Evolutionary conservation across 2,329 filamentous ascomycete species (phyloP), one percentile per base, ranked within the genome.

Genomic region (Neonectria coccinea): DNA sequence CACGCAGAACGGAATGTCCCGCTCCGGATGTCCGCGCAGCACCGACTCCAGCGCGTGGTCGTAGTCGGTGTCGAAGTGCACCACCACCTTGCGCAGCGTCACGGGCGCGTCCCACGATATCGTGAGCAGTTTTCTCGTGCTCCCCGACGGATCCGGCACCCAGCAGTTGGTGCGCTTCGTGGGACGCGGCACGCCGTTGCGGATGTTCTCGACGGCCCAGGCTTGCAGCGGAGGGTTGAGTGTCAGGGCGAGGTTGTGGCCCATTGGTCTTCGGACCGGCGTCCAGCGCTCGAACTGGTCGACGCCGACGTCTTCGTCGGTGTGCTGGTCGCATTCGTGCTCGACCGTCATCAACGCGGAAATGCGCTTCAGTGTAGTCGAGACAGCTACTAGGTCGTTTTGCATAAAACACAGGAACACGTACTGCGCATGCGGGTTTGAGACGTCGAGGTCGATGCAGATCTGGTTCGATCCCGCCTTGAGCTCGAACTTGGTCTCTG

Each of bases 281-380:
- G 71, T 73, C 71, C 71, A 73, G 14, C 71, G 67, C 65, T 73
- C 71, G 44, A 73, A 73, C 5, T 54, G 57, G 25, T 73, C 71
- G 27, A 73, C 70, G n/a, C 71, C 71, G 39, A 73, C 67, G 20
- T 69, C 67, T 7, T 56, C 58, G 2, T 69, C 68, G 4, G 70
- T 70, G 12, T 36, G 36, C 41, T 73, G 71, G 12, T 65, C 67
- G 57, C 70, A 73, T 42, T 73, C 71, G 47, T 73, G 71, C 64
- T 73, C 71, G 18, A 73, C 70, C 4, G 68, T 72, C 71, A 70
- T 70, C 27, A 73, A 41, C 1, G 66, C 71, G 0, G 67, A 70
- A 4, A 72, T 51, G 4, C 71, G 67, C 5, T 65, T 65, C n/a
- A 64, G 54, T 14, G 64, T 71, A 4, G 71, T 72, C 16, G 59